Base-by-base conservation (phyloP, 495 filamentous ascomycete species). In the Aspergillus baeticus region DNA sequence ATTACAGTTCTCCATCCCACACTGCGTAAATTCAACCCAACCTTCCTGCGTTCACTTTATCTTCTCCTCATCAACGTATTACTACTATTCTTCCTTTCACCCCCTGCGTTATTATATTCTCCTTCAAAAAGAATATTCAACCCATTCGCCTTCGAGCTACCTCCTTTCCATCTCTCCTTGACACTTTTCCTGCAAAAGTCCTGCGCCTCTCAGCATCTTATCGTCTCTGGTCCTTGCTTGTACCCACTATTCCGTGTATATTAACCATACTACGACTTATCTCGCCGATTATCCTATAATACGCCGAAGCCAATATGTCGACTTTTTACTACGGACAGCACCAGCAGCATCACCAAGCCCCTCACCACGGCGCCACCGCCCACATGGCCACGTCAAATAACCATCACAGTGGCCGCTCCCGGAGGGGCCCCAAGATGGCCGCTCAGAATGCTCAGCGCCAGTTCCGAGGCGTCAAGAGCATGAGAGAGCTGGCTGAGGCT, bases 401-500 rank as follows among this genome's bases (percentile, higher is more conserved):
- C 69, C 88, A 94, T 72, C 90, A 95, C 75, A 86, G 84, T 69
- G 86, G 89, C 57, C 89, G 92, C 59, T 91, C 91, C 64, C 87
- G 95, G 65, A 84, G 94, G 73, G 91, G 87, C 46, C 91, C 93
- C 54, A 84, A 92, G 66, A 78, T 94, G 61, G 83, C 88, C 43
- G 81, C 88, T 47, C 90, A 92, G 61, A 89, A 92, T 72, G 76
- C 86, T 35, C 90, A 95, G 64, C 87, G 90, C 72, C 91, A 93
- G 70, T 91, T 90, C 71, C 88, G 87, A 49, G 87, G 84, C 49
- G 84, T 89, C 29, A 81, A 89, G 67, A 92, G 86, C 63, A 91
- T 91, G 82, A 91, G 94, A 72, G 95, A 98, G 70, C 73, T 92
- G 51, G 88, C 87, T 63, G 92, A 96, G 65, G 79, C 85, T 43